Percentiles rank a stretch among this genome's conserved stretches.
These are phyloP conservation scores for Cytospora piceicola DNA, from an alignment of 2,329 filamentous ascomycete species.

Conservation along the genomic window DNA sequence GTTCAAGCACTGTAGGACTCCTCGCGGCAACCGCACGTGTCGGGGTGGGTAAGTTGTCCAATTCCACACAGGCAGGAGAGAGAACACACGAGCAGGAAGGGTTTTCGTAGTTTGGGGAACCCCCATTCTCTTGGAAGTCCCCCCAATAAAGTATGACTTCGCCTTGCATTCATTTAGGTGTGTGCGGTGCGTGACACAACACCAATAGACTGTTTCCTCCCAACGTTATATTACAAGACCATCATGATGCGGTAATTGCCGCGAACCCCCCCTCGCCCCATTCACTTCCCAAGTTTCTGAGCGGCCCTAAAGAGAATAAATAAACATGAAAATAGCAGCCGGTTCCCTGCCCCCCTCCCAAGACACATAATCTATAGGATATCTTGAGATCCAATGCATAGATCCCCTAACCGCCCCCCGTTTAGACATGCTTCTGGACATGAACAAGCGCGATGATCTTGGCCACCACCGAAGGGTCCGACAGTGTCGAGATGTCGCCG, in stretches of 20 bases:
- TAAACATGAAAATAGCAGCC: background rate
- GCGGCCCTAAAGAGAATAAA: background rate
- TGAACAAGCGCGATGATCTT: slow-evolving; percentile 88
- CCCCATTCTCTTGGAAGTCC: background rate
- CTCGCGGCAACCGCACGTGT: too few relatives aligned
- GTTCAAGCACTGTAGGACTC: too few relatives aligned
- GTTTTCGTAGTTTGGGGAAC: too few relatives aligned
- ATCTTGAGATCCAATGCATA: background rate
- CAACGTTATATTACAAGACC: background rate
- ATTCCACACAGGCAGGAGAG: too few relatives aligned
- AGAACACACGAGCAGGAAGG: background rate
- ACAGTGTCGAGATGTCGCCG: slow-evolving; percentile 91
- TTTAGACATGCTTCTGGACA: slow-evolving; percentile 53
- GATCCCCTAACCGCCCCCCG: background rate
- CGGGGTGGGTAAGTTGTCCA: too few relatives aligned
- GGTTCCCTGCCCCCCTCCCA: background rate
- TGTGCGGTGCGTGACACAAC: slow-evolving; percentile 12
- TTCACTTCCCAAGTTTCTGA: background rate
- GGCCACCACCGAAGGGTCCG: slow-evolving; percentile 85
- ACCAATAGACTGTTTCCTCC: slow-evolving; percentile 7
- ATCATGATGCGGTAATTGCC: background rate
- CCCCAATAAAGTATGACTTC: background rate
- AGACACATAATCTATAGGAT: too few relatives aligned
- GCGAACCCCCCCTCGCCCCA: background rate
- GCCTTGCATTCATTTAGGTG: slow-evolving; percentile 4